phyloP scores from a whole-genome alignment of 2,329 filamentous ascomycete species.

The Zarea fungicola region DNA sequence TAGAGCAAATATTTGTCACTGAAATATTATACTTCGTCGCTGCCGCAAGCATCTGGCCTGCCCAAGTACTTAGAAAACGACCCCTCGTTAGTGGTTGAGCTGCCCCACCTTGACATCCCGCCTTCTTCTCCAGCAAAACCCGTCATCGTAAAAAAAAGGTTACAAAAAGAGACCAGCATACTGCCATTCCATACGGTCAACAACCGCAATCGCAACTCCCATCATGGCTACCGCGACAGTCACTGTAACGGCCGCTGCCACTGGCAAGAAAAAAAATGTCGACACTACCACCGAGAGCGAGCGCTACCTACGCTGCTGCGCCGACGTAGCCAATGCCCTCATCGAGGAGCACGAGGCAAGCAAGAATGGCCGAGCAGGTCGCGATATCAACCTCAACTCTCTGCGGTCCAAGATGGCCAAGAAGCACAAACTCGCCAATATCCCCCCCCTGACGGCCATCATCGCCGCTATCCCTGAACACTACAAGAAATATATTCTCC shows the following conservation, averaged over 20 bases:
- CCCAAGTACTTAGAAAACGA: not conserved
- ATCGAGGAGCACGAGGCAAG: slow-evolving; percentile 90
- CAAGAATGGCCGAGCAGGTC: slow-evolving; percentile 67
- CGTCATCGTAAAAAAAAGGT: slow-evolving; percentile 5
- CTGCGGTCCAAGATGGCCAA: slow-evolving; percentile 83
- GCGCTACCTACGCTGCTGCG: slow-evolving; percentile 87
- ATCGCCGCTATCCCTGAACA: slow-evolving; percentile 98
- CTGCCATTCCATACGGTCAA: not conserved
- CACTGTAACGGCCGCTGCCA: slow-evolving; percentile 57
- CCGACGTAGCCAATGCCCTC: slow-evolving; percentile 87
- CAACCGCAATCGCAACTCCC: not conserved
- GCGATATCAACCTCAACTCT: slow-evolving; percentile 89
- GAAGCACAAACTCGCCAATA: slow-evolving; percentile 83
- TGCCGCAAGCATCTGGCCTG: no score
- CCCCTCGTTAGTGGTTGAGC: slow-evolving; percentile 2
- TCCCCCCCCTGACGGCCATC: slow-evolving; percentile 91
- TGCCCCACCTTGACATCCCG: slow-evolving; percentile 6
- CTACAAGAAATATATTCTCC: slow-evolving; percentile 98
- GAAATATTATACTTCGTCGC: no score
- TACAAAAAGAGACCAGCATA: not conserved
- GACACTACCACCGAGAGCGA: slow-evolving; percentile 90
- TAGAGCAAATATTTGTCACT: no score
- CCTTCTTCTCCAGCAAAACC: not conserved
- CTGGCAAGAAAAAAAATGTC: slow-evolving; percentile 59
- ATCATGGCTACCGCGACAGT: slow-evolving; percentile 47